These are phyloP conservation scores for Yamadazyma dendronema DNA, from an alignment of 1,139 yeast species.

Conservation along the genomic window DNA sequence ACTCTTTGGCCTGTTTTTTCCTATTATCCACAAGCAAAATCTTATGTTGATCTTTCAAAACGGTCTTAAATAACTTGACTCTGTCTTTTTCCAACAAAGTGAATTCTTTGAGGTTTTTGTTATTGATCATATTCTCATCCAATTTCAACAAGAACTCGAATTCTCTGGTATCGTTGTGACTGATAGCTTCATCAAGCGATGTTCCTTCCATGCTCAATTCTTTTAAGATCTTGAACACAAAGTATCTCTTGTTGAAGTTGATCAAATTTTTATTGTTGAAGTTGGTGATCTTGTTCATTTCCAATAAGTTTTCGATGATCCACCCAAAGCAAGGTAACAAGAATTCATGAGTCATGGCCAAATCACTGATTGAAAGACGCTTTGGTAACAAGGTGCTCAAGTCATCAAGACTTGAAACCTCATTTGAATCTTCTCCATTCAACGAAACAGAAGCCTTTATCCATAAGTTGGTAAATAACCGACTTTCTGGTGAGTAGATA, in stretches of 20 bases:
- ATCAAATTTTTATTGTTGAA: constrained; percentile 22
- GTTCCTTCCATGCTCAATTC: constrained; percentile 42
- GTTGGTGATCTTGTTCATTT: constrained; percentile 36
- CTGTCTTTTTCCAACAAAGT: constrained; percentile 28
- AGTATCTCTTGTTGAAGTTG: constrained; percentile 45
- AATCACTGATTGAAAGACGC: constrained; percentile 25
- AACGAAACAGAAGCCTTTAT: constrained; percentile 44
- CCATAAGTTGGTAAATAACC: constrained; percentile 70
- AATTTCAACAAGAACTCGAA: constrained; percentile 46
- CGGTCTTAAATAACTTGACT: constrained; percentile 28
- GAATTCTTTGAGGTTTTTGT: constrained; percentile 27
- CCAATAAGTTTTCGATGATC: constrained; percentile 45
- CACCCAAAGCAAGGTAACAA: constrained; percentile 80
- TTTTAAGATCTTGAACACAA: constrained; percentile 40
- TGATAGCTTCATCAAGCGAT: constrained; percentile 19
- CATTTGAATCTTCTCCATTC: constrained; percentile 13
- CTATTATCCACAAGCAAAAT: constrained; percentile 34
- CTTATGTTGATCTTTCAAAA: constrained; percentile 35
- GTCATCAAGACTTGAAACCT: constrained; percentile 26
- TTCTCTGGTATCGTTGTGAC: constrained; percentile 40
- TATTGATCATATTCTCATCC: constrained; percentile 35
- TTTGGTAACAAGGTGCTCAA: constrained; percentile 37
- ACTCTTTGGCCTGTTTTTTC: constrained; percentile 29
- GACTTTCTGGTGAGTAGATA: constrained; percentile 75
- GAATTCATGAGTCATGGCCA: constrained; percentile 34